Evolutionary conservation across 2,329 filamentous ascomycete species (phyloP), one percentile per base, ranked within the genome.

Genomic region (Hymenoscyphus repandus): DNA sequence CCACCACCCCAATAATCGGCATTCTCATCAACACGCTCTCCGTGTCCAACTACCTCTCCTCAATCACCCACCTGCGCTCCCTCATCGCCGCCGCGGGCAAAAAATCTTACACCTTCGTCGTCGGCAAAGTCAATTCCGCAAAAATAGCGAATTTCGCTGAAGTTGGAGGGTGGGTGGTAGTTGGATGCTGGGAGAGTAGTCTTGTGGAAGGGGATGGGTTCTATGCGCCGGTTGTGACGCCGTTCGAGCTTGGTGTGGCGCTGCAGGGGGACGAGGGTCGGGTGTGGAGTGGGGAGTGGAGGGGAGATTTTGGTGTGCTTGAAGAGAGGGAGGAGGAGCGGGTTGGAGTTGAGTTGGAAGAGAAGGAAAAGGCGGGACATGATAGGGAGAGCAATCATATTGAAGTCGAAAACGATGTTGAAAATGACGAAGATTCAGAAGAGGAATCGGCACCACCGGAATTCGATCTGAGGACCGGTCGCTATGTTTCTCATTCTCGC

Each of bases 71-170:
- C 49, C 78, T 96, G 31, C 83, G 87, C 53, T 68, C 73, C 6
- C 80, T 84, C 55, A 95, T 99, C 59, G 78, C 81, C 0, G 77
- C 75, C 0, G 88, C 89, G 0, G 91, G 90, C 10, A 97, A 97
- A 73, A 99, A 97, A 72, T 87, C 82, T 66, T 99, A 99, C 68
- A 89, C 92, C 1, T 89, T 99, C 43, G 93, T 99, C 1, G 93
- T 99, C 0, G 93, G 93, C 52, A 97, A 97, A 68, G 76, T 99
- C 22, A 99, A 97, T 64, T 85, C 91, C 0, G 92, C 91, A 34
- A 99, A 99, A 68, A 77, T 99, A 18, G 93, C 93, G 44, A 99
- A 99, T 69, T 99, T 99, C 70, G 82, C 86, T 51, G 93, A 99
- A 68, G 82, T 99, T 5, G 92, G 90, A 39, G 92, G 90, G 13